A percentile compares a stretch with the other conserved stretches of the same genome.
phyloP scores from a whole-genome alignment of 352 stramenopile species.

The Phytophthora fragariae region DNA sequence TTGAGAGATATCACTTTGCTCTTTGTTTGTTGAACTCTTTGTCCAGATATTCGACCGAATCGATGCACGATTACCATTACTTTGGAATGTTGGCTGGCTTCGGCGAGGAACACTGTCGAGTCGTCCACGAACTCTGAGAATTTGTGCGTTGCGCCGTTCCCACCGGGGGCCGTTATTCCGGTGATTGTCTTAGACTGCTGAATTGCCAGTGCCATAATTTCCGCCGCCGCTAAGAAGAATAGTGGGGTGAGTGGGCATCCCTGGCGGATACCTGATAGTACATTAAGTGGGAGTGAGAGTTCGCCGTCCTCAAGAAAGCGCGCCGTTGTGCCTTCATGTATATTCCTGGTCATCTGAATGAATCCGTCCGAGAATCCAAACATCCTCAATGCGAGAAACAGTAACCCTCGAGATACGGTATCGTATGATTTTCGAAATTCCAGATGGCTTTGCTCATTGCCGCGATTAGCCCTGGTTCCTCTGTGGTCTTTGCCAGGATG shows the following conservation, averaged over 20 bases:
- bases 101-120: not conserved
- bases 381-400: not conserved
- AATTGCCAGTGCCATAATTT: not conserved
- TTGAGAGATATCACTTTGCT: conserved; percentile 7
- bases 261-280: not conserved
- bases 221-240: not conserved
- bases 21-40: not conserved
- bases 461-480: not conserved
- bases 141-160: not conserved
- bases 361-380: not conserved
- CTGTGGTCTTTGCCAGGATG: not conserved
- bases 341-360: not conserved
- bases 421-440: not conserved
- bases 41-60: not conserved
- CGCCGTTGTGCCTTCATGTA: not conserved
- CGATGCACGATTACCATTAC: not conserved
- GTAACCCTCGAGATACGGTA: not conserved
- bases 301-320: not conserved
- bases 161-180: not conserved
- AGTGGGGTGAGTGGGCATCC: not conserved
- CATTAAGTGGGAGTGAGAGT: not conserved
- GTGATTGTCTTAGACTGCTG: not conserved
- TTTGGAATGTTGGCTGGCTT: not conserved
- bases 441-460: not conserved
- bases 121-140: not conserved